Evolutionary conservation across 768 basidiomycete genomes (phyloP).

Genomic region (Tricholoma bakamatsutake): DNA sequence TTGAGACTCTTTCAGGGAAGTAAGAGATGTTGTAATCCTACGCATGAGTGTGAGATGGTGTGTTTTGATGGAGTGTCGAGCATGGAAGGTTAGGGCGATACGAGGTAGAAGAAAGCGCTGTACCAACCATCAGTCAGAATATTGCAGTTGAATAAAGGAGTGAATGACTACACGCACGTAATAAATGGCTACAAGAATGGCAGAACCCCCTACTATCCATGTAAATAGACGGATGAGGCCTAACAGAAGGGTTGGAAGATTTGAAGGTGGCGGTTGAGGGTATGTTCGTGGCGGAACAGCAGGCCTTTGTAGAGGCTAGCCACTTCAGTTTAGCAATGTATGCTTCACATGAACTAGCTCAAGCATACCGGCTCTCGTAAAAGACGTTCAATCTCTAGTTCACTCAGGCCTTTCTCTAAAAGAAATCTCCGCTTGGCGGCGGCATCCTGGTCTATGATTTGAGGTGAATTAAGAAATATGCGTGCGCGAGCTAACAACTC

Average conservation of each 20-base stretch:
- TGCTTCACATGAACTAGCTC: neutral
- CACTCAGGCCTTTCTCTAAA: slow-evolving; percentile 62
- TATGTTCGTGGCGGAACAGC: slow-evolving; percentile 67
- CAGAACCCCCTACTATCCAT: slow-evolving; percentile 65
- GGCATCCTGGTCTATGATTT: slow-evolving; percentile 52
- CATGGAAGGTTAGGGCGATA: slow-evolving; percentile 49
- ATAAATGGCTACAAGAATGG: slow-evolving; percentile 53
- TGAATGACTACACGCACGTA: slow-evolving; percentile 40
- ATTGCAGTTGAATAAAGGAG: neutral
- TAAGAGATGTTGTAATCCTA: slow-evolving; percentile 49
- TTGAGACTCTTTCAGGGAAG: slow-evolving; percentile 51
- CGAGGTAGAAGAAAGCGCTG: slow-evolving; percentile 69
- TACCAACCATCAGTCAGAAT: slow-evolving; percentile 6
- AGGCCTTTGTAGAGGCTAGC: slow-evolving; percentile 35
- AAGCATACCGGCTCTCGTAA: slow-evolving; percentile 33
- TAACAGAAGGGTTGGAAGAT: slow-evolving; percentile 59
- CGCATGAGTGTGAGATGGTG: slow-evolving; percentile 56
- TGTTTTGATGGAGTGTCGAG: slow-evolving; percentile 52
- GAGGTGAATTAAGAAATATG: slow-evolving; percentile 60
- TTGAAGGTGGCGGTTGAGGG: slow-evolving; percentile 63
- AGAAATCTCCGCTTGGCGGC: slow-evolving; percentile 59
- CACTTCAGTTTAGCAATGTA: neutral
- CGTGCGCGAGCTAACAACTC: slow-evolving; percentile 53
- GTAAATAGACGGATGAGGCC: slow-evolving; percentile 54
- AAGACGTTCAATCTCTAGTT: slow-evolving; percentile 52